Evolutionary conservation across 1,139 yeast species (phyloP).

Genomic region (Zhuliangozyma blackwelliae): DNA sequence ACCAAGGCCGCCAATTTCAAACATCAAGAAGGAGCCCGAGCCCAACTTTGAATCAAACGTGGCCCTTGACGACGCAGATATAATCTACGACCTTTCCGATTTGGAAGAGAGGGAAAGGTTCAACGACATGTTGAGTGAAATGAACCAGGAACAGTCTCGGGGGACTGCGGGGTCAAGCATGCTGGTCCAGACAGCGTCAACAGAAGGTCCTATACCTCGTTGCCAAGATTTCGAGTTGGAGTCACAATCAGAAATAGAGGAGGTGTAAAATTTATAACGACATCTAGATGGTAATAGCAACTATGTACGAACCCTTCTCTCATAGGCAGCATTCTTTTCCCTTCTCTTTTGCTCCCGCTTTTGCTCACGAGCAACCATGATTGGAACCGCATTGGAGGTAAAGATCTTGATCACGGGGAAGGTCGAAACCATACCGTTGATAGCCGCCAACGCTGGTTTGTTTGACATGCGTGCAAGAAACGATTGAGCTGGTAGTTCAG

Average conservation of each 20-base stretch:
- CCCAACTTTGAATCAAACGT: background rate
- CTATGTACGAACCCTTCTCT: background rate
- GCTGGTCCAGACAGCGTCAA: no score
- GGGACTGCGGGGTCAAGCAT: no score
- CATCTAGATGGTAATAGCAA: background rate
- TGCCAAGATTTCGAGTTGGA: constrained; percentile 13
- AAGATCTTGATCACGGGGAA: constrained; percentile 55
- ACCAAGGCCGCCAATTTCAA: background rate
- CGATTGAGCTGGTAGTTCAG: constrained; percentile 41
- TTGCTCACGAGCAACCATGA: constrained; percentile 37
- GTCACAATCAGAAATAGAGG: constrained; percentile 16
- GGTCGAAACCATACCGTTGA: constrained; percentile 57
- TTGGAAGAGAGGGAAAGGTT: constrained; percentile 21
- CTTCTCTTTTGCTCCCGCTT: constrained; percentile 14
- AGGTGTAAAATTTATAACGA: constrained; percentile 7
- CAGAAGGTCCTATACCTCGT: no score
- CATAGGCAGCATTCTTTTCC: background rate
- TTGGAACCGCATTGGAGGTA: constrained; percentile 56
- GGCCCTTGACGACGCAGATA: constrained; percentile 7
- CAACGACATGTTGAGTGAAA: constrained; percentile 12
- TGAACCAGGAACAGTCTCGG: background rate
- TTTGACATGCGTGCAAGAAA: constrained; percentile 43
- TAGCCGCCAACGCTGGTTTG: constrained; percentile 56
- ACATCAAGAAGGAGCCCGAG: background rate
- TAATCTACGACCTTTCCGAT: constrained; percentile 22